These are phyloP conservation scores for Chloris gayana DNA, from an alignment of 176 grass and related monocot genomes.

Conservation along the genomic window DNA sequence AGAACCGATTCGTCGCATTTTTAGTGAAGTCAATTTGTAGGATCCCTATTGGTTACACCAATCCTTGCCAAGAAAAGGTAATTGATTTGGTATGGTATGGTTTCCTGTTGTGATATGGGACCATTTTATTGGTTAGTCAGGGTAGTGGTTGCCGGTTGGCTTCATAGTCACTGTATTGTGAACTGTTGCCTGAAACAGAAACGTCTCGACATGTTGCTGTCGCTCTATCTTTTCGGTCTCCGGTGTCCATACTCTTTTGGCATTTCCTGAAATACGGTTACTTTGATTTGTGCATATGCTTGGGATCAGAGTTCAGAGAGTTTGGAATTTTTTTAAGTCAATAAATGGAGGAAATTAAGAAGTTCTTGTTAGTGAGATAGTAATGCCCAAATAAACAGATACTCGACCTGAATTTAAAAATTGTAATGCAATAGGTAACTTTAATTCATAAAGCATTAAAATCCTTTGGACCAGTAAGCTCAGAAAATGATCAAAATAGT, in stretches of 20 bases:
- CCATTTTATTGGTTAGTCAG: background rate
- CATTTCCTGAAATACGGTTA: slow-evolving; percentile 22
- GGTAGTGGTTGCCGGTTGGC: background rate
- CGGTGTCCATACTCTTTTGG: background rate
- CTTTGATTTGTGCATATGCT: background rate
- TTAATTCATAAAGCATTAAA: too few species aligned
- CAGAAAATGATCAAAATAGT: too few species aligned
- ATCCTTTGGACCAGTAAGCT: too few species aligned
- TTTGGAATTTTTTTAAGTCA: background rate
- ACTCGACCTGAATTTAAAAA: too few species aligned
- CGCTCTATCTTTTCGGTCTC: background rate
- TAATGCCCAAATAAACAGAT: too few species aligned
- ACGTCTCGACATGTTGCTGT: background rate
- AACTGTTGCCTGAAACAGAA: slow-evolving; percentile 36
- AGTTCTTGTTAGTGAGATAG: too few species aligned
- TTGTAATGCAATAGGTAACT: too few species aligned
- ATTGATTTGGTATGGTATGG: slow-evolving; percentile 8
- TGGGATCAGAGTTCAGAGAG: background rate
- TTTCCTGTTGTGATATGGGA: slow-evolving; percentile 15
- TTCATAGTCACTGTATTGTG: slow-evolving; percentile 27
- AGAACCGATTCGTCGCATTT: slow-evolving; percentile 31
- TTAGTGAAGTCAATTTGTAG: background rate
- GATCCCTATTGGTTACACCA: slow-evolving; percentile 22
- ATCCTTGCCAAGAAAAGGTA: slow-evolving; percentile 25
- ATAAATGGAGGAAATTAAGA: too few species aligned